A percentile compares a stretch with the other conserved stretches of the same genome.
Evolutionary conservation across 805 yeast species (phyloP).

Genomic region (Monosporozyma solicola): DNA sequence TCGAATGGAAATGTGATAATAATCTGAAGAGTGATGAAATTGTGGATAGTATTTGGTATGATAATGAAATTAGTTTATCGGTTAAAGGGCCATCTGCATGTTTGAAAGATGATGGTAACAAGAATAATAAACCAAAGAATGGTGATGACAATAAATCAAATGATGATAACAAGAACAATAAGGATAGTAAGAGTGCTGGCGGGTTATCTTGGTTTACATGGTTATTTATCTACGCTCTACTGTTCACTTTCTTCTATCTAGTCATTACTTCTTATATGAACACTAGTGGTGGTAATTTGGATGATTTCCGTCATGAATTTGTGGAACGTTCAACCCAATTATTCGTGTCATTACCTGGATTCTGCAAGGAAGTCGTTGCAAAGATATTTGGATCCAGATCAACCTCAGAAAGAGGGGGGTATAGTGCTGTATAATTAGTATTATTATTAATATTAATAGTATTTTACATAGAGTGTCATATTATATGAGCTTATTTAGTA

Average conservation of each 20-base stretch:
- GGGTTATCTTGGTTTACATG: slow-evolving; percentile 53
- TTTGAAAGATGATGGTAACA: slow-evolving; percentile 23
- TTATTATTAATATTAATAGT: neutral
- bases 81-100: slow-evolving; percentile 40
- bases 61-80: slow-evolving; percentile 17
- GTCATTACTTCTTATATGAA: slow-evolving; percentile 63
- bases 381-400: slow-evolving; percentile 46
- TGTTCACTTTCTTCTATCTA: slow-evolving; percentile 65
- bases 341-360: slow-evolving; percentile 51
- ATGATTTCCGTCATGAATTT: slow-evolving; percentile 67
- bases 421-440: slow-evolving; percentile 67
- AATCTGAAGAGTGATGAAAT: slow-evolving; percentile 29
- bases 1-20: slow-evolving; percentile 42
- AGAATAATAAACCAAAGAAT: slow-evolving; percentile 14
- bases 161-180: slow-evolving; percentile 22
- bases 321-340: slow-evolving; percentile 57
- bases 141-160: slow-evolving; percentile 16
- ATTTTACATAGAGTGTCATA: neutral
- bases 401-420: slow-evolving; percentile 63
- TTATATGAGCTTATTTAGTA: neutral
- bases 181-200: slow-evolving; percentile 21
- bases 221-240: slow-evolving; percentile 57
- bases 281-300: slow-evolving; percentile 56
- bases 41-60: slow-evolving; percentile 18
- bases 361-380: slow-evolving; percentile 56